phyloP scores from a whole-genome alignment of 257 asterid genomes.

The Ligustrum vulgare region DNA sequence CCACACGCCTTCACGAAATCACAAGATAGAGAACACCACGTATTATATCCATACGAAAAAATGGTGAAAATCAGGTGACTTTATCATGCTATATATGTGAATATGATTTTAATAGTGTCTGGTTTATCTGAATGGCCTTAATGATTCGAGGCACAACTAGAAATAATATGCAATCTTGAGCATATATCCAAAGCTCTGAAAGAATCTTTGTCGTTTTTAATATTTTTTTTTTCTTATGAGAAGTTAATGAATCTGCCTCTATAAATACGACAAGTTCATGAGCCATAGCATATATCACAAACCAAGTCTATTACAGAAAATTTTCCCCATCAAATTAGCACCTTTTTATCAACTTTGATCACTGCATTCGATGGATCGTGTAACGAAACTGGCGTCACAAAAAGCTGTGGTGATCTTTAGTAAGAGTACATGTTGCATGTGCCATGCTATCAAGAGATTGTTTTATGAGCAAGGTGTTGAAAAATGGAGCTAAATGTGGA shows the following conservation, averaged over 20 bases:
- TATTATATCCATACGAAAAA: neutral
- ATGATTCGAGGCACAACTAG: conserved; percentile 2
- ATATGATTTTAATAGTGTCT: conserved; percentile 20
- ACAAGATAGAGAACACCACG: neutral
- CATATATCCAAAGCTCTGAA: conserved; percentile 20
- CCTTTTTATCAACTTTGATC: neutral
- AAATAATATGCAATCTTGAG: neutral
- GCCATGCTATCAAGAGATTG: conserved; percentile 20
- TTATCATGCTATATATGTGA: conserved; percentile 4
- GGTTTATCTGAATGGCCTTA: neutral
- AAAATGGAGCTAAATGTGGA: no score
- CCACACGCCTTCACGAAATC: neutral
- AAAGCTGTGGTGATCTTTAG: conserved; percentile 15
- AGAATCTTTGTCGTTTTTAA: conserved; percentile 5
- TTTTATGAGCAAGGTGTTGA: conserved; percentile 20
- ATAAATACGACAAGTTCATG: neutral
- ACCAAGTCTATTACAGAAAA: neutral
- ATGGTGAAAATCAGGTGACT: neutral
- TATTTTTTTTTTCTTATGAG: neutral
- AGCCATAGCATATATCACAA: neutral
- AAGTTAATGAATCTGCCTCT: neutral
- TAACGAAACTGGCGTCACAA: conserved; percentile 29
- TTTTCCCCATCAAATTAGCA: neutral
- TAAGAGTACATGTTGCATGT: conserved; percentile 23
- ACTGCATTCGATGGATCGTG: conserved; percentile 32